Base-by-base conservation (phyloP, 1,284 basidiomycete species). In the Malassezia cuniculi region DNA sequence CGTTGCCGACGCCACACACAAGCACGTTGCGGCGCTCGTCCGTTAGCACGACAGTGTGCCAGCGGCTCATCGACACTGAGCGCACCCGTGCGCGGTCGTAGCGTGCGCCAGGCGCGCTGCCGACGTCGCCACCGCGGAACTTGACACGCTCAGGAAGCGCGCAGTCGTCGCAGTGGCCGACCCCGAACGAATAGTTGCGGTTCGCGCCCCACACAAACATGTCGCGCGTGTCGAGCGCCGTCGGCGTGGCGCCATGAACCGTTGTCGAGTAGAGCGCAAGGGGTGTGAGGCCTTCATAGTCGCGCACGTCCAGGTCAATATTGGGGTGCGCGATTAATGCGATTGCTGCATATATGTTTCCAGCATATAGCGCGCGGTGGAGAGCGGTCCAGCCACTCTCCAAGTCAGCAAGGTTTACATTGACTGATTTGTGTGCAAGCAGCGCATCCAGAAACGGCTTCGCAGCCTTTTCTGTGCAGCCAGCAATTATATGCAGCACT, bases 121-220 rank as follows among this genome's bases (percentile, higher is more conserved):
- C 17, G 3, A 28, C 15, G 2, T 27, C n/a, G 27, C 22, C 30
- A 4, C 8, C 19, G 17, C 41, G 73, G 52, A 82, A 71, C 32
- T 74, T 68, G 16, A 94, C 78, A 33, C 78, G 77, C 52, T 95
- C 87, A 0, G 90, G 86, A 54, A 78, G 76, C 0, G 72, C 61
- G 36, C 86, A 77, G 60, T 95, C 86, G 40, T 80, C 75, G 14
- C 76, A 77, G 54, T 90, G 82, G 2, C 80, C 80, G 12, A 82
- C 73, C 3, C 89, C 90, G 10, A 97, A 76, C 6, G 50, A 59
- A 41, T 48, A 71, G 67, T 69, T 69, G 50, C 73, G 75, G 63
- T 95, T 97, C 11, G 76, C 73, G 11, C 93, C 93, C 90, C 90
- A 99, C 0, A 82, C 85, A 55, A 78, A 82, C 10, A 97, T 70